phyloP scores from a whole-genome alignment of 305 asterid genomes.

The Rubia tinctorum region DNA sequence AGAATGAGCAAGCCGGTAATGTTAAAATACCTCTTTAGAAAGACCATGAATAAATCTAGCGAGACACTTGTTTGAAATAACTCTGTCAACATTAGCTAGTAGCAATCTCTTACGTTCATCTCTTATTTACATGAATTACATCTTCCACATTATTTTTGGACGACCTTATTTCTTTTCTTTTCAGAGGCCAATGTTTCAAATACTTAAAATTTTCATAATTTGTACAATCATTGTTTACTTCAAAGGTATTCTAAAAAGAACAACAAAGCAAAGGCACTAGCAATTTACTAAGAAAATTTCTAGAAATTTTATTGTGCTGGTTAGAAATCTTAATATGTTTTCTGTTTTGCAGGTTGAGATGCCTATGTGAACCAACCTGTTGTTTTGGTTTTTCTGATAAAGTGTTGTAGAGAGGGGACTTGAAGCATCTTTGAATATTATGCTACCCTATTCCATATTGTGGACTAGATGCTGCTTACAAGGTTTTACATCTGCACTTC shows the following conservation, averaged over 20 bases:
- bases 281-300: not conserved
- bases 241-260: conserved; percentile 1
- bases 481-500: no score
- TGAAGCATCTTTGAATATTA: not conserved
- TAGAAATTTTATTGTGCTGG: not conserved
- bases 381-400: not conserved
- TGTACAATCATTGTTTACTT: not conserved
- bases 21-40: not conserved
- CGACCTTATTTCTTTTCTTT: no score
- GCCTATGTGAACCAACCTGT: not conserved
- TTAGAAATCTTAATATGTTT: not conserved
- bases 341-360: not conserved
- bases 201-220: not conserved
- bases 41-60: not conserved
- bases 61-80: not conserved
- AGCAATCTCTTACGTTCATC: not conserved
- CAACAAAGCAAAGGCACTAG: not conserved
- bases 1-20: conserved; percentile 8
- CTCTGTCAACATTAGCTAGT: not conserved
- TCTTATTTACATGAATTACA: not conserved
- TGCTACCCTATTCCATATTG: not conserved
- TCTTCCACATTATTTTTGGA: no score
- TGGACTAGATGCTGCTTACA: no score
- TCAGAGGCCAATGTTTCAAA: no score
- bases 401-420: not conserved